Base-by-base conservation (phyloP, 176 grass and related monocot species). In the Aegilops sharonensis region DNA sequence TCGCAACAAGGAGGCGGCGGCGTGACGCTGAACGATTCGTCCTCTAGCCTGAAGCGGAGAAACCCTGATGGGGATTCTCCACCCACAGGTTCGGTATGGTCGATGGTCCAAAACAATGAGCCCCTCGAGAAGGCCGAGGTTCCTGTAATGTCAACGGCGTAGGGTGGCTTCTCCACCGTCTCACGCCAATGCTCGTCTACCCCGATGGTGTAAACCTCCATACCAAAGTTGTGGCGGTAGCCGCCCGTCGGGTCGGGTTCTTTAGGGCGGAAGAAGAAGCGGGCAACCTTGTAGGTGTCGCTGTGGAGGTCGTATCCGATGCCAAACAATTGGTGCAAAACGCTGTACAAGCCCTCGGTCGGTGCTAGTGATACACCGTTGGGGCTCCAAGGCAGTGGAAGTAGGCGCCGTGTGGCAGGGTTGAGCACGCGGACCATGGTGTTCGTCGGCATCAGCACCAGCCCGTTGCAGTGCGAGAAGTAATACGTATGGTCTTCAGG, bases 401-500 rank as follows among this genome's bases (percentile, higher is more conserved):
- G n/a, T 12, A 48, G 6, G 71, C 40, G 71, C 23, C 71, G 71
- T 9, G 40, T 75, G 72, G 42, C 72, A 9, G 12, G 42, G 42
- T 75, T 75, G n/a, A 75, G 6, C 13, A 75, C 72, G 24, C 42
- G 24, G 24, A 75, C 72, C 3, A 30, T 8, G 7, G 7, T 5
- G 13, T 47, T 1, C 1, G 71, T 27, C n/a, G 71, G 71, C 40
- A 48, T 8, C 6, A 48, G 40, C 71, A 74, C 6, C 23, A 74
- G 71, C 6, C 40, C 71, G 6, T 74, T 6, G 23, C 72, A 50
- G 24, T 30, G 24, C 42, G 11, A 0, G n/a, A 74, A 15, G n/a
- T 0, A 2, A 5, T 47, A n/a, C 1, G 0, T 0, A 0, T 18
- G 3, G 12, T 10, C 3, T 50, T 50, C 42, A 0, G 43, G 24